Conservation (phyloP, 2,329 filamentous ascomycete genomes). For the Botrytis galanthina region DNA sequence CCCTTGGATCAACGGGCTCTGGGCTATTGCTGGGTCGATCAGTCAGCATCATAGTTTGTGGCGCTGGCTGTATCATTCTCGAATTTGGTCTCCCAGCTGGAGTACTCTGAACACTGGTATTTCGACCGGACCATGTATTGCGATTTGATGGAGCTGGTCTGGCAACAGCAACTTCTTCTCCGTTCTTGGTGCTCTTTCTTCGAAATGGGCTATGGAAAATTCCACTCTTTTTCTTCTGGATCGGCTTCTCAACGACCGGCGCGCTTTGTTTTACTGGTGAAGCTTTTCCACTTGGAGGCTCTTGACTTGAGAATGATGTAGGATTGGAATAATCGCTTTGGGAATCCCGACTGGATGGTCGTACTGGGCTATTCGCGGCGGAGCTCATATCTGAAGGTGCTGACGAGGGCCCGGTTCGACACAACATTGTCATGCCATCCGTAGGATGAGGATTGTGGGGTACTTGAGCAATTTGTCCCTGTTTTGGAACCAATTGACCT, state of each 20-base stretch:
- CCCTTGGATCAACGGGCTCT: conserved; percentile 85
- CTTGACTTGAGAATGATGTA: conserved; percentile 83
- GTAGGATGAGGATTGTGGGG: conserved; percentile 92
- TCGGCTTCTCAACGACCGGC: conserved; percentile 56
- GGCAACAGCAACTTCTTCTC: conserved; percentile 51
- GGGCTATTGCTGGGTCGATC: conserved; percentile 62
- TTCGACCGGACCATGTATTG: conserved; percentile 55
- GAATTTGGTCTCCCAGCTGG: conserved; percentile 43
- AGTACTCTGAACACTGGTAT: conserved; percentile 30
- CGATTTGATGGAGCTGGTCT: conserved; percentile 44
- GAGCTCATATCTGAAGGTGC: conserved; percentile 69
- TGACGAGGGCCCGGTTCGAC: conserved; percentile 71
- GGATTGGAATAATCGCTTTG: conserved; percentile 88
- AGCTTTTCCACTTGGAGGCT: conserved; percentile 69
- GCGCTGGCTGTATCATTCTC: conserved; percentile 32
- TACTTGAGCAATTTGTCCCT: conserved; percentile 63
- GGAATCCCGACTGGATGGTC: conserved; percentile 82
- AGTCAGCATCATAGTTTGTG: conserved; percentile 35
- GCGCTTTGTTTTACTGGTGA: conserved; percentile 67
- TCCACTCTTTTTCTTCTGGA: conserved; percentile 69
- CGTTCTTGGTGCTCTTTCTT: conserved; percentile 80
- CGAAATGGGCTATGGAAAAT: conserved; percentile 96
- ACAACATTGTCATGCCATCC: conserved; percentile 98
- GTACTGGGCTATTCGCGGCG: conserved; percentile 56
- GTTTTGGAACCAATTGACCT: conserved; percentile 34